A percentile compares a stretch with the other conserved stretches of the same genome.
Evolutionary conservation across 208 protist genomes (phyloP).

Genomic region (Angomonas ambiguus): DNA sequence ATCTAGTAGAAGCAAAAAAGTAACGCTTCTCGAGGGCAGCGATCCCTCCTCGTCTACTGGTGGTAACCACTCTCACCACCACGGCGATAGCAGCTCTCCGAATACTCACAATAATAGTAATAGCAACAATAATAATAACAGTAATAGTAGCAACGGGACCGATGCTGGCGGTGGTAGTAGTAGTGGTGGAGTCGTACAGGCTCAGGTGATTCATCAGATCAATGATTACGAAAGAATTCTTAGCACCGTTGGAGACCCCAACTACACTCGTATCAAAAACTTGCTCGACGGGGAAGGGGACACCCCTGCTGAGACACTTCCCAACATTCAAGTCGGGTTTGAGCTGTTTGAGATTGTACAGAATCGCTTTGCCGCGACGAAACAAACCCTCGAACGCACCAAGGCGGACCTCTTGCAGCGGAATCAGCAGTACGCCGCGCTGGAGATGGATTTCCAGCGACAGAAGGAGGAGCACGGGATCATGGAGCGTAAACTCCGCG

Average conservation of each 20-base stretch:
- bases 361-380: constrained; percentile 67
- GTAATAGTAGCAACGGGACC: background rate
- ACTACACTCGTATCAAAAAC: constrained; percentile 8
- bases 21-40: background rate
- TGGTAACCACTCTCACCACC: too few species aligned
- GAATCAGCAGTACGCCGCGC: constrained; percentile 58
- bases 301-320: constrained; percentile 49
- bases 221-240: constrained; percentile 6
- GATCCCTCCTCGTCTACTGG: background rate
- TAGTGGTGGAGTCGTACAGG: background rate
- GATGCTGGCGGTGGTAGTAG: background rate
- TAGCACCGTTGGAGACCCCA: constrained; percentile 19
- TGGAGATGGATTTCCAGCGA: constrained; percentile 42
- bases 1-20: background rate
- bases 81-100: too few species aligned
- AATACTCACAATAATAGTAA: constrained; percentile 6
- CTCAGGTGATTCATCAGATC: background rate
- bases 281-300: constrained; percentile 28
- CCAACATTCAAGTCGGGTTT: constrained; percentile 72
- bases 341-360: constrained; percentile 86
- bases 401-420: constrained; percentile 55
- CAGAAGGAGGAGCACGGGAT: constrained; percentile 45
- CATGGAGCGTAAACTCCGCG: constrained; percentile 37
- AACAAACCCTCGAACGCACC: constrained; percentile 65
- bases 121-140: constrained; percentile 12